These are phyloP conservation scores for Clavispora santaluciae DNA, from an alignment of 805 yeast genomes.

Conservation along the genomic window DNA sequence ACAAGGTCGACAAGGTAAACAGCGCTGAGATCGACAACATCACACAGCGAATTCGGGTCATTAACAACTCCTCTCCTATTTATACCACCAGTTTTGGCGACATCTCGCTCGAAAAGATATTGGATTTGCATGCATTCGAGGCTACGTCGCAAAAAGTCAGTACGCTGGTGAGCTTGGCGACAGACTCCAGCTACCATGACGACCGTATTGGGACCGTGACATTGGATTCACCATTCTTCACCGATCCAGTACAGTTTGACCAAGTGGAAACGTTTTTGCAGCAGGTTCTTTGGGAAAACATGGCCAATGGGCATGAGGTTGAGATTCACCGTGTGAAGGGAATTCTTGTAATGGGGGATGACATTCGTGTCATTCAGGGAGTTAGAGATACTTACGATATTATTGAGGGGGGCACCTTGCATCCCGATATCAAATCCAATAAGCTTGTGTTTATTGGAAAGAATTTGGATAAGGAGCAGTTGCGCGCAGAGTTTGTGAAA, in stretches of 20 bases:
- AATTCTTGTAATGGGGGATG: constrained; percentile 40
- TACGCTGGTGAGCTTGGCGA: constrained; percentile 11
- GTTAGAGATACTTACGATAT: constrained; percentile 91
- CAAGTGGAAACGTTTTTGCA: constrained; percentile 63
- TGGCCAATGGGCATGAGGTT: constrained; percentile 35
- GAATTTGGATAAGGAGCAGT: constrained; percentile 37
- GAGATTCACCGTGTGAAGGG: constrained; percentile 88
- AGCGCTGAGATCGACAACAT: constrained; percentile 25
- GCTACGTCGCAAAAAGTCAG: constrained; percentile 19
- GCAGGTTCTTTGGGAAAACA: constrained; percentile 67
- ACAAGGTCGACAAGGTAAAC: constrained; percentile 61
- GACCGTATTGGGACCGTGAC: constrained; percentile 33
- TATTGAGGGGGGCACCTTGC: constrained; percentile 39
- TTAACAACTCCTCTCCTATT: constrained; percentile 68
- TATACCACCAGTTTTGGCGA: constrained; percentile 71
- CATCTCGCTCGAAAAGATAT: constrained; percentile 56
- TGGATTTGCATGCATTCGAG: constrained; percentile 79
- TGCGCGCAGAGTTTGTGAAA: constrained; percentile 28
- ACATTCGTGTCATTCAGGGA: constrained; percentile 73
- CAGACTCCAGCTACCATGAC: constrained; percentile 29
- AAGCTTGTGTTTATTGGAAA: constrained; percentile 78
- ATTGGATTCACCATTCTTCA: constrained; percentile 42
- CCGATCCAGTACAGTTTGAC: constrained; percentile 31
- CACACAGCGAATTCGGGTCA: constrained; percentile 37
- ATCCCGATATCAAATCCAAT: constrained; percentile 38